Evolutionary conservation across 164 flowering plant genomes (phyloP), one percentile per base, ranked within the genome.

Genomic region (Stephania cephalantha): DNA sequence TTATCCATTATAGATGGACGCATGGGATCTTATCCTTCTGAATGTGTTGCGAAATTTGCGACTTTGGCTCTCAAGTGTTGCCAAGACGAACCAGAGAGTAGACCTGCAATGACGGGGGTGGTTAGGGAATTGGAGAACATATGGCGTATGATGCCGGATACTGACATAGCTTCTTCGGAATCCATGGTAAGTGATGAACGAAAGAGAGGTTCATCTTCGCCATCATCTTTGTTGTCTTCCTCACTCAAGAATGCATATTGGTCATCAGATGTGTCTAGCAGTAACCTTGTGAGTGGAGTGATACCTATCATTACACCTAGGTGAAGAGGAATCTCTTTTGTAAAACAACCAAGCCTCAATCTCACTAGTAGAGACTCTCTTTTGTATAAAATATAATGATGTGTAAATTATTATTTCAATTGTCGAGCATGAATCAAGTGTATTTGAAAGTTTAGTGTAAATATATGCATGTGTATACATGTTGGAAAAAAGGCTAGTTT

Each of bases 91-190:
- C 48, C 79, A 5, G 66, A 76, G 31, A 30, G 63, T 6, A 61
- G 82, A 70, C 82, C 82, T 76, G 45, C 82, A 50, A 79, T 79
- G 82, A 29, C 55, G 50, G 82, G 76, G 67, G 74, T 79, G 55
- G 82, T 79, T 11, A 73, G 82, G 63, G 76, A 76, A 72, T 61
- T 79, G 3, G 82, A 79, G 10, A 50, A 66, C 30, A 76, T 79
- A 73, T 48, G 64, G 69, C n/a, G 1, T 15, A 75, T 79, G 81
- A 72, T 76, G 78, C 68, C 68, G 3, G 77, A 74, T 15, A 31
- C 53, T 4, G 80, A 78, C 25, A 53, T 29, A 31, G 55, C 22
- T 18, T 3, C 70, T 68, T 73, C 72, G 9, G 76, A 69, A 46
- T 71, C 55, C 10, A 61, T 55, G 31, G 71, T 30, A 1, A 68